phyloP scores from a whole-genome alignment of 345 rosid species.

The Aquilaria yunnanensis region DNA sequence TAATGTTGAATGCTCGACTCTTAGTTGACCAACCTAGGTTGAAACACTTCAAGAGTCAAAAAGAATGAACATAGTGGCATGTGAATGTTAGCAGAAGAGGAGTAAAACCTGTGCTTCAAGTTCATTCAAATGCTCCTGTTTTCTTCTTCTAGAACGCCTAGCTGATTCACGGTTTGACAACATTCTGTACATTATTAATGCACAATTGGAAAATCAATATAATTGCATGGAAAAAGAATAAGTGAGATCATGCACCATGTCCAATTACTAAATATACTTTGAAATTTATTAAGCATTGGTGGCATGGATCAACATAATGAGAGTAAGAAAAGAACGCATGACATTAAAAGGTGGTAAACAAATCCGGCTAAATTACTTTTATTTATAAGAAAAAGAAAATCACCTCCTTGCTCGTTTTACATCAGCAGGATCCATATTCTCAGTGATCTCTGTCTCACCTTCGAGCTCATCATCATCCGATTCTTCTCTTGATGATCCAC shows the following conservation, averaged over 20 bases:
- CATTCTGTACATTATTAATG: constrained; percentile 43
- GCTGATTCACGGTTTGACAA: constrained; percentile 95
- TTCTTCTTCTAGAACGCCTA: constrained; percentile 89
- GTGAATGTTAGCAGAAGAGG: background rate
- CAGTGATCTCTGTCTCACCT: constrained; percentile 71
- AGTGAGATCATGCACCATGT: too few species aligned
- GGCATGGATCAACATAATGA: too few species aligned
- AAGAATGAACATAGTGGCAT: background rate
- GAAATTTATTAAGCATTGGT: too few species aligned
- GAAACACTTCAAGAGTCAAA: background rate
- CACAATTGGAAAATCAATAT: too few species aligned
- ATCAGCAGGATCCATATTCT: constrained; percentile 44
- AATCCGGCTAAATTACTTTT: too few species aligned
- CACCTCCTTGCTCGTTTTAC: constrained; percentile 64
- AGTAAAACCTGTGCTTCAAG: constrained; percentile 71
- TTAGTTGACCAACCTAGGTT: constrained; percentile 63
- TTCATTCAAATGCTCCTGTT: constrained; percentile 75
- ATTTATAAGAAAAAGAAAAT: background rate
- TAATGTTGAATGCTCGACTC: constrained; percentile 60
- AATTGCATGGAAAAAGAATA: too few species aligned
- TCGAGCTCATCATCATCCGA: constrained; percentile 84
- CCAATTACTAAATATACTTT: too few species aligned
- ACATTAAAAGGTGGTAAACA: too few species aligned
- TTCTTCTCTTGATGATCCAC: constrained; percentile 82
- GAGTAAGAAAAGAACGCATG: too few species aligned